These are phyloP conservation scores for Zymoseptoria passerinii DNA, from an alignment of 2,329 filamentous ascomycete species.

Conservation along the genomic window DNA sequence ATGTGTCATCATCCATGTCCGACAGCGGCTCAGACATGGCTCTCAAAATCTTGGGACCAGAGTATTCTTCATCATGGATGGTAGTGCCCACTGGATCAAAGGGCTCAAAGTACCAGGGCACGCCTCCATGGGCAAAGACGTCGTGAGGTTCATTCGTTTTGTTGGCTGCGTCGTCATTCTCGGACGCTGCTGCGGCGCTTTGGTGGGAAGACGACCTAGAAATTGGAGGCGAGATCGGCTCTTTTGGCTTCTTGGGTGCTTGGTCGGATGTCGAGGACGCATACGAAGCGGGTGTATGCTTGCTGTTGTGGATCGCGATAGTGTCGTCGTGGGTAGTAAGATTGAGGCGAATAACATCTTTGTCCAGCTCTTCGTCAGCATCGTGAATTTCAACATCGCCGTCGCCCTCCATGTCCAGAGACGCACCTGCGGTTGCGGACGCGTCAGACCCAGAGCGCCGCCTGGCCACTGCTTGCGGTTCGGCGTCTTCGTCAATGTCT, in stretches of 20 bases:
- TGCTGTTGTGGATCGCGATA: slow-evolving; percentile 10
- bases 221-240: slow-evolving; percentile 30
- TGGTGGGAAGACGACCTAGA: slow-evolving; percentile 18
- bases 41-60: slow-evolving; percentile 61
- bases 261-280: slow-evolving; percentile 15
- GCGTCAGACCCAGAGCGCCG: slow-evolving; percentile 28
- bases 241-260: slow-evolving; percentile 17
- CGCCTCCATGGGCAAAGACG: slow-evolving; percentile 56
- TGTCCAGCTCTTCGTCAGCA: slow-evolving; percentile 25
- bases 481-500: slow-evolving; percentile 35
- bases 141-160: slow-evolving; percentile 31
- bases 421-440: slow-evolving; percentile 34
- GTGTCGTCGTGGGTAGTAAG: slow-evolving; percentile 15
- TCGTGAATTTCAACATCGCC: slow-evolving; percentile 25
- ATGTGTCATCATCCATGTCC: slow-evolving; percentile 84
- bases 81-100: slow-evolving; percentile 77
- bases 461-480: slow-evolving; percentile 7
- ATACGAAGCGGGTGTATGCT: slow-evolving; percentile 17
- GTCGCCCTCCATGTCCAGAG: slow-evolving; percentile 15
- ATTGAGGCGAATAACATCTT: slow-evolving; percentile 18
- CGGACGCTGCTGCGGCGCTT: slow-evolving; percentile 8
- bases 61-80: slow-evolving; percentile 65
- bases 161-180: slow-evolving; percentile 10
- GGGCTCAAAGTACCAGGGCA: slow-evolving; percentile 78
- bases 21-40: slow-evolving; percentile 71